Evolutionary conservation across 495 filamentous ascomycete genomes (phyloP).

Genomic region (Evernia prunastri): DNA sequence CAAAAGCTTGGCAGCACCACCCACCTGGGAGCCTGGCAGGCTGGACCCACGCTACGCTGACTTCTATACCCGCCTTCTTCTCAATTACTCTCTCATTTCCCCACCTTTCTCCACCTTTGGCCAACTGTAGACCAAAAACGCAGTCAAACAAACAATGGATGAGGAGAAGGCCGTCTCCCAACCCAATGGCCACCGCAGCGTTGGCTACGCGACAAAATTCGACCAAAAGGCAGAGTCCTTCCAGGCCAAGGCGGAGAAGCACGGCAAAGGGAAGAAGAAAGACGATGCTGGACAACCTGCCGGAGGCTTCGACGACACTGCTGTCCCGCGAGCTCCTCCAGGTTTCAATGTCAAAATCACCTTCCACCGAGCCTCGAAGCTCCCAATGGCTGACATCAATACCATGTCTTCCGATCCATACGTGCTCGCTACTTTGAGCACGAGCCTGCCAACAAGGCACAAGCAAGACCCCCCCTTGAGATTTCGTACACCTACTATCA

Average conservation of each 20-base stretch:
- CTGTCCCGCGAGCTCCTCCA: slow-evolving; percentile 60
- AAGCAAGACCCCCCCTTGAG: slow-evolving; percentile 67
- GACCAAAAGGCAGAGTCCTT: slow-evolving; percentile 53
- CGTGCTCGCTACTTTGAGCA: slow-evolving; percentile 59
- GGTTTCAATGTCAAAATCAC: slow-evolving; percentile 82
- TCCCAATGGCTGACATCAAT: slow-evolving; percentile 75
- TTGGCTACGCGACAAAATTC: slow-evolving; percentile 37
- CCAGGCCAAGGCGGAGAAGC: slow-evolving; percentile 43
- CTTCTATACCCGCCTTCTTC: not conserved
- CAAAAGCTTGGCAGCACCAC: too few species aligned
- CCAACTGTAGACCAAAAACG: not conserved
- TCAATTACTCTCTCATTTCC: not conserved
- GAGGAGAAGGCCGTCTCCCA: slow-evolving; percentile 9
- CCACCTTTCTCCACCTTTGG: not conserved
- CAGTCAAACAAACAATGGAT: slow-evolving; percentile 4
- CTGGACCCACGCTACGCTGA: too few species aligned
- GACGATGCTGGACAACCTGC: slow-evolving; percentile 46
- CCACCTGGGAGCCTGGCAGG: too few species aligned
- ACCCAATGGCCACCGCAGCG: slow-evolving; percentile 22
- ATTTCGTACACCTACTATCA: slow-evolving; percentile 72
- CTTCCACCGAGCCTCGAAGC: slow-evolving; percentile 70
- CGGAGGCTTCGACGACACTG: slow-evolving; percentile 74
- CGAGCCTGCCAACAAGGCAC: slow-evolving; percentile 60
- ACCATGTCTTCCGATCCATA: slow-evolving; percentile 80
- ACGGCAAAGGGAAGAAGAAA: slow-evolving; percentile 22